Evolutionary conservation across 176 grass and related monocot species (phyloP).

Genomic region (Eremochloa ophiuroides): DNA sequence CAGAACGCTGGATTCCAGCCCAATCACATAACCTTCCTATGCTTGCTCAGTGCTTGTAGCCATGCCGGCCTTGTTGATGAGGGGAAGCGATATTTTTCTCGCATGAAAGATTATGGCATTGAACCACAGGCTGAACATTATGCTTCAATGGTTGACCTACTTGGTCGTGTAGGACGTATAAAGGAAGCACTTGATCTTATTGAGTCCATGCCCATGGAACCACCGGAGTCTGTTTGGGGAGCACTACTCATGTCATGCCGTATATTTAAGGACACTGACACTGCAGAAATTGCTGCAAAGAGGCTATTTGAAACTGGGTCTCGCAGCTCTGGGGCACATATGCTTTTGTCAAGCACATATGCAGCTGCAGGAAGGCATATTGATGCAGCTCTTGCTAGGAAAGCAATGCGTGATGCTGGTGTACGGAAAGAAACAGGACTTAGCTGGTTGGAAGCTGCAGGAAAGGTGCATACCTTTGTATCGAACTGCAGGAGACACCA

Average conservation of each 20-base stretch:
- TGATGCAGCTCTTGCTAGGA: conserved; percentile 74
- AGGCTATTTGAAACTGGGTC: conserved; percentile 68
- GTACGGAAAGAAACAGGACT: conserved; percentile 82
- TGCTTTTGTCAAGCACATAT: conserved; percentile 80
- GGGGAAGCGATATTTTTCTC: conserved; percentile 63
- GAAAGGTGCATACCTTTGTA: conserved; percentile 77
- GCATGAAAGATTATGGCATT: conserved; percentile 49
- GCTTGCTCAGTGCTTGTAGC: conserved; percentile 72
- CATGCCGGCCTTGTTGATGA: conserved; percentile 78
- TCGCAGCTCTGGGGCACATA: conserved; percentile 65
- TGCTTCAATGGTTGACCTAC: conserved; percentile 84
- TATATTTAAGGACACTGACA: conserved; percentile 75
- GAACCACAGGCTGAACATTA: conserved; percentile 70
- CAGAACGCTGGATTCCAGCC: conserved; percentile 55
- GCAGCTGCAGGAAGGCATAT: conserved; percentile 66
- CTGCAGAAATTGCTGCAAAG: conserved; percentile 59
- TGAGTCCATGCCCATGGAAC: conserved; percentile 85
- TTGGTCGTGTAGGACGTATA: conserved; percentile 72
- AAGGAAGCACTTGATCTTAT: conserved; percentile 69
- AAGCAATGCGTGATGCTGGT: conserved; percentile 89
- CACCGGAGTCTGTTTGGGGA: conserved; percentile 80
- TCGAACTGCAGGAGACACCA: conserved; percentile 73
- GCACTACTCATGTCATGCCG: conserved; percentile 85
- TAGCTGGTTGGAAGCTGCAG: conserved; percentile 83
- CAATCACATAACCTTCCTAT: conserved; percentile 85